Conservation (phyloP, 2,329 filamentous ascomycete genomes). For the Aspergillus aculeatus region DNA sequence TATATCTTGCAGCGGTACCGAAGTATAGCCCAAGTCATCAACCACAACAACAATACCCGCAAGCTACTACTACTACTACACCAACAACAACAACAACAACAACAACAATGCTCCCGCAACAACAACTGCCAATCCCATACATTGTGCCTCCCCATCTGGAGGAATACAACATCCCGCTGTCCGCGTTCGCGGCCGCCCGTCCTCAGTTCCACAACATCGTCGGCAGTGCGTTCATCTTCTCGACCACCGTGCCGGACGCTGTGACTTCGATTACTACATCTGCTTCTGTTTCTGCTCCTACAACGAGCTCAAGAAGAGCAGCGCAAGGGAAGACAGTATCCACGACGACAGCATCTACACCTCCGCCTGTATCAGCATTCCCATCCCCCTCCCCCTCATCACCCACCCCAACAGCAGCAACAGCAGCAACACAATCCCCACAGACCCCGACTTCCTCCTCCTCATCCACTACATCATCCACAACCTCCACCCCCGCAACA, state of each 20-base stretch:
- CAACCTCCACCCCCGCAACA: conserved; percentile 43
- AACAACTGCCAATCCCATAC: background rate
- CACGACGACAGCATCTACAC: no score
- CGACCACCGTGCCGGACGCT: conserved; percentile 1
- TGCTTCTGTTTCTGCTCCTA: background rate
- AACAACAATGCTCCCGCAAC: background rate
- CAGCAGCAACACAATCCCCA: background rate
- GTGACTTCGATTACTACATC: background rate
- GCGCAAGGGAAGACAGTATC: no score
- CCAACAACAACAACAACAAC: no score
- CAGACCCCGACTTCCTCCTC: conserved; percentile 15
- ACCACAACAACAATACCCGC: no score
- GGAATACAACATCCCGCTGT: conserved; percentile 29
- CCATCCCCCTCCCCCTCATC: background rate
- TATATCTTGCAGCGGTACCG: no score
- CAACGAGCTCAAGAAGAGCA: background rate
- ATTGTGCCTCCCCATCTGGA: conserved; percentile 28
- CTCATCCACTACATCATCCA: conserved; percentile 33
- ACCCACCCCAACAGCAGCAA: background rate
- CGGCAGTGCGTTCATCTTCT: conserved; percentile 33
- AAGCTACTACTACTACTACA: no score
- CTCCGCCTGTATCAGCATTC: no score
- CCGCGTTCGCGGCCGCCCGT: conserved; percentile 25
- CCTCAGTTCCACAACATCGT: conserved; percentile 31
- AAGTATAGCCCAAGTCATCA: no score